Evolutionary conservation across 2,329 filamentous ascomycete species (phyloP).

Genomic region (Fusarium napiforme): DNA sequence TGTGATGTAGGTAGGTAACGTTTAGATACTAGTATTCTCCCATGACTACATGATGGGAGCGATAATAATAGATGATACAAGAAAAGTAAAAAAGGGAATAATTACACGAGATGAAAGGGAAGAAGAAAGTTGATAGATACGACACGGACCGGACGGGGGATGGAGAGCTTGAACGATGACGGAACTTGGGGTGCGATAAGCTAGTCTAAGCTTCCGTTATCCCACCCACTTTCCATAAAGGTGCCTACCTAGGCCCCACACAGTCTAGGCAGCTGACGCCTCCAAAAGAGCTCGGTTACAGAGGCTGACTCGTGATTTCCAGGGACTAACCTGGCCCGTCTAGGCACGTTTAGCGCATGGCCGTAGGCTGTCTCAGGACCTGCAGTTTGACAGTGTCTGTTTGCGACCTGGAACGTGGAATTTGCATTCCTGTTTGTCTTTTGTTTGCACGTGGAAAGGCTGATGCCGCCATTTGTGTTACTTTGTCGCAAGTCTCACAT

Average conservation of each 20-base stretch:
- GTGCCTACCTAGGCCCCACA: background rate
- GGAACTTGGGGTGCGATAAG: constrained; percentile 33
- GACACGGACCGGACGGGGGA: background rate
- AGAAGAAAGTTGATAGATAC: constrained; percentile 11
- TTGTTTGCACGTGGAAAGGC: constrained; percentile 23
- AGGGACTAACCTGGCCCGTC: constrained; percentile 10
- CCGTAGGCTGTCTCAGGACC: constrained; percentile 1
- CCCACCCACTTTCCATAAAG: constrained; percentile 12
- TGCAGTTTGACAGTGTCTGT: background rate
- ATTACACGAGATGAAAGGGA: constrained; percentile 10
- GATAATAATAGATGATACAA: constrained; percentile 5
- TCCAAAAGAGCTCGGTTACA: constrained; percentile 6
- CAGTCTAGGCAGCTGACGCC: constrained; percentile 35
- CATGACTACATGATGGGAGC: constrained; percentile 41
- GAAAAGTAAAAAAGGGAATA: background rate
- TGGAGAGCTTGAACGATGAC: constrained; percentile 38
- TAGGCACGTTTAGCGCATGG: constrained; percentile 1
- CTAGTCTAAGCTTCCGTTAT: constrained; percentile 40
- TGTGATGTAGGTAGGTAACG: background rate
- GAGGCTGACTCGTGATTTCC: constrained; percentile 25
- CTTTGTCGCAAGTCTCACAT: background rate
- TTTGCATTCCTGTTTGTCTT: constrained; percentile 5
- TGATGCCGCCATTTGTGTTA: constrained; percentile 8
- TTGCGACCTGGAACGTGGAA: constrained; percentile 9
- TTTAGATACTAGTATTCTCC: constrained; percentile 5